Evolutionary conservation across 345 rosid genomes (phyloP), one percentile per base, ranked within the genome.

Genomic region (Sisymbrium irio): DNA sequence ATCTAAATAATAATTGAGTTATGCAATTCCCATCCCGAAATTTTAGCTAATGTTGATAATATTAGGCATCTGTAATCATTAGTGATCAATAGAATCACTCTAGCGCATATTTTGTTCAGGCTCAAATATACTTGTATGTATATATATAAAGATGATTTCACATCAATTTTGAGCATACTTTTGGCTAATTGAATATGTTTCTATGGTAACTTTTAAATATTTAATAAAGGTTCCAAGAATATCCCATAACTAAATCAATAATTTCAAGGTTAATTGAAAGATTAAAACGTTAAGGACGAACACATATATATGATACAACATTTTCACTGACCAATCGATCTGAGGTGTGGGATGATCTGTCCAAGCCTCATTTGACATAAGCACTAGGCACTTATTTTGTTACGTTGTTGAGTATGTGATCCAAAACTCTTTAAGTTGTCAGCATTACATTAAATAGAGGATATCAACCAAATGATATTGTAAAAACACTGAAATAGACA

Each of bases 11-110:
- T 65, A 11, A 65, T 64, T 45, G 44, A 46, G 51, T 35, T 35
- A 22, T 33, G 19, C 8, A 20, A 13, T 35, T 47, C 32, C 8
- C 45, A 33, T 47, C 58, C 60, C 46, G 59, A 22, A 25, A 50
- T 66, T 66, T 66, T 14, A 66, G 60, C 36, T 36, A 50, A 13
- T 22, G 20, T 35, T 65, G 70, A 20, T 36, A 3, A 57, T 69
- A 36, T 44, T 58, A 57, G 36, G 9, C 57, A 44, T 33, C 6
- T 20, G 45, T 36, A 47, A 60, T 46, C 58, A 70, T 42, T 56
- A 56, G 19, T 45, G 33, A 17, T 33, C 47, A 44, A 33, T 20
- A 45, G n/a, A 58, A 58, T 57, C 46, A 33, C 22, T 32, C 35
- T 30, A 32, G 3, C 22, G 39, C 20, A 32, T 30, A 19, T 15